Conservation (phyloP, 2,329 filamentous ascomycete genomes). For the Nigrograna mackinnonii region DNA sequence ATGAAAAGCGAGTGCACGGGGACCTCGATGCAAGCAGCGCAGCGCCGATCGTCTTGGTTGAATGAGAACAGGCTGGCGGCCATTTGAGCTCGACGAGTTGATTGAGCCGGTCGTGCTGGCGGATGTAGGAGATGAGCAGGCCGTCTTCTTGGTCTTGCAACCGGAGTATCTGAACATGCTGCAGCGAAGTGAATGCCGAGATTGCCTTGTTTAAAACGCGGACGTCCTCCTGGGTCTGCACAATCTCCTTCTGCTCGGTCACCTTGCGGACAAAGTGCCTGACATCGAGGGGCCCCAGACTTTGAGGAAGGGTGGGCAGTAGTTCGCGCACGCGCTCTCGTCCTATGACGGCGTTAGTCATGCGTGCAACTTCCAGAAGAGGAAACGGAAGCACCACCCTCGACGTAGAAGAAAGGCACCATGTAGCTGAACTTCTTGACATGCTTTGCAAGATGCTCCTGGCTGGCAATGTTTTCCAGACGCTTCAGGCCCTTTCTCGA, state of each 20-base stretch:
- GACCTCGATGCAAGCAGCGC: slow-evolving; percentile 61
- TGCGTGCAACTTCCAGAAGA: slow-evolving; percentile 12
- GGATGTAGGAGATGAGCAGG: slow-evolving; percentile 56
- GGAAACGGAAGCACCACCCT: slow-evolving; percentile 45
- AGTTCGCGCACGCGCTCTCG: slow-evolving; percentile 45
- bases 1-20: slow-evolving; percentile 63
- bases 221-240: slow-evolving; percentile 56
- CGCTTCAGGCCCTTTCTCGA: slow-evolving; percentile 53
- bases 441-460: slow-evolving; percentile 54
- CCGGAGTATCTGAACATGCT: slow-evolving; percentile 67
- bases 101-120: slow-evolving; percentile 49
- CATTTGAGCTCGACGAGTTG: slow-evolving; percentile 59
- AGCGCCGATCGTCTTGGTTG: slow-evolving; percentile 60
- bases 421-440: slow-evolving; percentile 65
- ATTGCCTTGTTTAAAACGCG: slow-evolving; percentile 59
- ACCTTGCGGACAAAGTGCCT: slow-evolving; percentile 49
- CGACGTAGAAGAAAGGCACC: slow-evolving; percentile 61
- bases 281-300: slow-evolving; percentile 42
- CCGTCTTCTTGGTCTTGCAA: slow-evolving; percentile 64
- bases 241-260: slow-evolving; percentile 55
- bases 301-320: slow-evolving; percentile 38
- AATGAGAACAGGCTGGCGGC: slow-evolving; percentile 66
- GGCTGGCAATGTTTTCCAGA: slow-evolving; percentile 53
- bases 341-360: slow-evolving; percentile 34
- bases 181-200: slow-evolving; percentile 61